Percentiles rank a stretch among this genome's conserved stretches.
phyloP scores from a whole-genome alignment of 495 filamentous ascomycete genomes.

The Gamarada debralockiae region DNA sequence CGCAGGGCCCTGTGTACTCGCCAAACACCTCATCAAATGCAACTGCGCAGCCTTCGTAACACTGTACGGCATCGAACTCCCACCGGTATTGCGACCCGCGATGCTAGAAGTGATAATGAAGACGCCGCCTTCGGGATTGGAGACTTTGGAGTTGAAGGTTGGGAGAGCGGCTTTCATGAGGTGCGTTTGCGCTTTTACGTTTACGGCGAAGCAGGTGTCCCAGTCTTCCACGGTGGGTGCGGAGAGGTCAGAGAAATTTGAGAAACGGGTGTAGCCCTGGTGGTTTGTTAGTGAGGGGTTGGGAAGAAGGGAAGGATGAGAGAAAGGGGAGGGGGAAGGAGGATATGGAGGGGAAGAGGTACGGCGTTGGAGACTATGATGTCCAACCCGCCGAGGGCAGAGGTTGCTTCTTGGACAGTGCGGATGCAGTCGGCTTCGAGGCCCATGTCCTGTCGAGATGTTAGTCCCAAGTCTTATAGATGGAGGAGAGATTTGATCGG shows the following conservation, averaged over 20 bases:
- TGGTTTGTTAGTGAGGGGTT: neutral
- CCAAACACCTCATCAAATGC: slow-evolving; percentile 72
- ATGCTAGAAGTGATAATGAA: slow-evolving; percentile 66
- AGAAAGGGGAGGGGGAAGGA: neutral
- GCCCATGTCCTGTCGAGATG: slow-evolving; percentile 52
- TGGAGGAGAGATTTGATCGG: too few species aligned
- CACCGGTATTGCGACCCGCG: slow-evolving; percentile 38
- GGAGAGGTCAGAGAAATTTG: slow-evolving; percentile 58
- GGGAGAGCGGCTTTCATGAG: slow-evolving; percentile 60
- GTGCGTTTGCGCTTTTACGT: slow-evolving; percentile 63
- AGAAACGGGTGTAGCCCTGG: slow-evolving; percentile 66
- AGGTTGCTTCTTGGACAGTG: slow-evolving; percentile 50
- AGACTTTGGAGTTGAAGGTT: slow-evolving; percentile 48
- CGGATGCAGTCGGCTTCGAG: slow-evolving; percentile 49
- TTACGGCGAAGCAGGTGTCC: slow-evolving; percentile 67
- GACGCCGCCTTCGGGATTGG: slow-evolving; percentile 63
- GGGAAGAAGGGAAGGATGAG: neutral
- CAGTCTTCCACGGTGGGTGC: slow-evolving; percentile 62
- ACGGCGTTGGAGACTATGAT: slow-evolving; percentile 71
- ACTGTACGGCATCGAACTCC: slow-evolving; percentile 62
- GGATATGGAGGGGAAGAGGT: slow-evolving; percentile 20
- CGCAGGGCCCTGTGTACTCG: slow-evolving; percentile 60
- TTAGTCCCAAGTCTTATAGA: too few species aligned
- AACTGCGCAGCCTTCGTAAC: slow-evolving; percentile 61
- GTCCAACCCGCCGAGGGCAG: slow-evolving; percentile 63